Evolutionary conservation across 2,329 filamentous ascomycete genomes (phyloP).

Genomic region (Epichloe baconii): DNA sequence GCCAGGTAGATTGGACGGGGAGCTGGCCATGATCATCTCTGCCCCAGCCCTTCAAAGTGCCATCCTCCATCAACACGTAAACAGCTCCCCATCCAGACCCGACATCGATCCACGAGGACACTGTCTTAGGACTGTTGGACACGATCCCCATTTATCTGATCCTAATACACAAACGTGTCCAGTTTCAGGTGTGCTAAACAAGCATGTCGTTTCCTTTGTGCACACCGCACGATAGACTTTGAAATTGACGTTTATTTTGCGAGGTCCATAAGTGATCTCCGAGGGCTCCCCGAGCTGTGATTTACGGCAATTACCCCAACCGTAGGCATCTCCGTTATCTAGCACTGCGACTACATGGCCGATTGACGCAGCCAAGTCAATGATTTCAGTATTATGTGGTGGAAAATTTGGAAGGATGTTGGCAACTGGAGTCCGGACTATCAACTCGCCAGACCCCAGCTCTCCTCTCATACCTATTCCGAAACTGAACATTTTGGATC

Average conservation of each 20-base stretch:
- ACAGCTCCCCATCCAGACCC: conserved; percentile 73
- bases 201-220: conserved; percentile 73
- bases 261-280: conserved; percentile 43
- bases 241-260: conserved; percentile 49
- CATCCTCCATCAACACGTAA: conserved; percentile 52
- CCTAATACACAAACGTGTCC: conserved; percentile 58
- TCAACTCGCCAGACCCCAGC: conserved; percentile 47
- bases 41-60: conserved; percentile 60
- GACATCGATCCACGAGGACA: conserved; percentile 52
- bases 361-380: conserved; percentile 59
- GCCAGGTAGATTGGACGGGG: conserved; percentile 42
- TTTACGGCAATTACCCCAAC: conserved; percentile 81
- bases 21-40: conserved; percentile 77
- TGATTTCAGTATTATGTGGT: conserved; percentile 41
- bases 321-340: conserved; percentile 63
- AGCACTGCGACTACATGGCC: conserved; percentile 65
- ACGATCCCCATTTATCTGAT: conserved; percentile 58
- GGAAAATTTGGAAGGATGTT: conserved; percentile 49
- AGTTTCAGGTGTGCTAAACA: conserved; percentile 42
- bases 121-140: conserved; percentile 38
- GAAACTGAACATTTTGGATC: conserved; percentile 44
- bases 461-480: conserved; percentile 61
- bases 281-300: conserved; percentile 60
- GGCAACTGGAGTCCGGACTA: conserved; percentile 34
- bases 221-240: conserved; percentile 55